Evolutionary conservation across 306 rosid species (phyloP), one percentile per base, ranked within the genome.

Genomic region (Quercus bicolor): DNA sequence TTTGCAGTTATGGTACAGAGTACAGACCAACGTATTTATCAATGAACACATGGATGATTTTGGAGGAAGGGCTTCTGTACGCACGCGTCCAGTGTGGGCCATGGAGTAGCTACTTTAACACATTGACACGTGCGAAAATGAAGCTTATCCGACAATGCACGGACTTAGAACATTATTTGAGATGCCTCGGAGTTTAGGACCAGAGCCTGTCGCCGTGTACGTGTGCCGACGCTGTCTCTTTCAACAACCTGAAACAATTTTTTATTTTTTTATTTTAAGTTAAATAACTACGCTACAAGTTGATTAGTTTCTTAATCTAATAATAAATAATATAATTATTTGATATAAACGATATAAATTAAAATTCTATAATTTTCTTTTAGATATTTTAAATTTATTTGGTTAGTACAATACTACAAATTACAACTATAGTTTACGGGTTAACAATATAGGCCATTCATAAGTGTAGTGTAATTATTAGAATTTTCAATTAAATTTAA

Each of bases 271-370:
- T 1, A 1, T 37, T 6, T 29, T 29, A 5, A 33, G 37, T 1
- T 33, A 0, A 1, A 33, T 0, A 3, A 0, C 0, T 31, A 31
- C 0, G 0, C 1, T 5, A 34, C 0, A 34, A 34, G 0, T 6
- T 0, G 0, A 37, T 37, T 37, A 6, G 0, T 7, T 37, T 37
- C 0, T 37, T 7, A 37, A 0, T 0, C 0, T 34, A 0, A 34
- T 34, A 0, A 6, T 34, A 37, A 6, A 37, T 34, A 34, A 0
- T 34, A 6, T 34, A 1, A 37, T 37, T 6, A 37, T 6, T 2
- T 6, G 0, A 37, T 6, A 37, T 0, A 6, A 0, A 5, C 0
- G 0, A 0, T 34, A 1, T 6, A 34, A 6, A 0, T 1, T 34
- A 34, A 34, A 34, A 34, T 0, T 34, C 0, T 34, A 34, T 34